A percentile compares a stretch with the other conserved stretches of the same genome.
phyloP scores from a whole-genome alignment of 2,329 filamentous ascomycete species.

The Emergomyces orientalis region DNA sequence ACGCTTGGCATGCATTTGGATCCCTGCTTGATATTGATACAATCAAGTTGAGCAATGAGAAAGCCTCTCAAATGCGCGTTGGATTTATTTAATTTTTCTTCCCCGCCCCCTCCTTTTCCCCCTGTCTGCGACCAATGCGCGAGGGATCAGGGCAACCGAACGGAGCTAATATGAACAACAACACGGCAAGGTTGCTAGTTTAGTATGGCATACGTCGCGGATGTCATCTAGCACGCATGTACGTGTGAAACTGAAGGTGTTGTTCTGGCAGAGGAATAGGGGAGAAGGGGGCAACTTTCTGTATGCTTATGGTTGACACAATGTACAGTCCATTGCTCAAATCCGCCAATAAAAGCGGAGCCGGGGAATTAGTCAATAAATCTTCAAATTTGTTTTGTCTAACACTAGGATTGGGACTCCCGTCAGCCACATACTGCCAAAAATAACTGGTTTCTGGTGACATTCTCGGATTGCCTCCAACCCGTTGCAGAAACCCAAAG shows the following conservation, averaged over 20 bases:
- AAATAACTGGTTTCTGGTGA: background rate
- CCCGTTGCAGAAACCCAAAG: background rate
- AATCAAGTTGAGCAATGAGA: background rate
- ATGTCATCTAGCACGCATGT: background rate
- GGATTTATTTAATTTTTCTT: background rate
- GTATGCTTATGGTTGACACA: background rate
- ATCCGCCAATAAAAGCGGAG: background rate
- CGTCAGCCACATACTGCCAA: background rate
- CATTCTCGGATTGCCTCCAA: background rate
- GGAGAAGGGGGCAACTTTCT: too few species aligned
- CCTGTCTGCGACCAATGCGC: background rate
- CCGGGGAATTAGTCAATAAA: background rate
- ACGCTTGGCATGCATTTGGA: constrained; percentile 4
- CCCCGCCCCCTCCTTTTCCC: background rate
- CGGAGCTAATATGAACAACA: constrained; percentile 4
- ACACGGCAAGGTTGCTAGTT: background rate
- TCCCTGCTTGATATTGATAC: constrained; percentile 9
- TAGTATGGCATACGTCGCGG: background rate
- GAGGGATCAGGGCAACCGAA: background rate
- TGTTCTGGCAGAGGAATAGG: background rate
- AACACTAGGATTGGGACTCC: background rate
- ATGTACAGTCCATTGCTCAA: background rate
- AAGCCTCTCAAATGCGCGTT: background rate
- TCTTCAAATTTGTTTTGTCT: background rate
- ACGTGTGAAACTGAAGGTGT: background rate